Percentiles rank a stretch among this genome's conserved stretches.
These are phyloP conservation scores for Halophytophthora polymorphica DNA, from an alignment of 352 stramenopile species.

Conservation along the genomic window DNA sequence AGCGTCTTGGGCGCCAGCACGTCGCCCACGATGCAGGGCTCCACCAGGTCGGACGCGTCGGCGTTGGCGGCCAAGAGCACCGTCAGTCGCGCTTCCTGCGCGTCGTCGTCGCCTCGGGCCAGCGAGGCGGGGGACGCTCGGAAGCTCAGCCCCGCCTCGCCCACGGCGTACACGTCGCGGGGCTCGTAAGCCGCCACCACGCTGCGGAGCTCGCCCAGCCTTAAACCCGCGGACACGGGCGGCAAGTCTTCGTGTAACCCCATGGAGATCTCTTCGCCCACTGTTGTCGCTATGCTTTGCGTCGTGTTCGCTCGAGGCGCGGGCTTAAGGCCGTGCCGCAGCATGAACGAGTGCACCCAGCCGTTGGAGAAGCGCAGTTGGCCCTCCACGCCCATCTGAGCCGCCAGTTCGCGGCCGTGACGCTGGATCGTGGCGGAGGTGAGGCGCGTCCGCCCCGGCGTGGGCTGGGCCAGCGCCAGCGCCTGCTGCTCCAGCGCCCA, in stretches of 20 bases:
- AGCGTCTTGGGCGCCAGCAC: constrained; percentile 73
- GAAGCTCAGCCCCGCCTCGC: constrained; percentile 82
- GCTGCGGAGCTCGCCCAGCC: constrained; percentile 82
- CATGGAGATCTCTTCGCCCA: constrained; percentile 38
- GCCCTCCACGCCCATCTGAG: constrained; percentile 79
- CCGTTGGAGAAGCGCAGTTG: constrained; percentile 86
- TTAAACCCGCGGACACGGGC: constrained; percentile 74
- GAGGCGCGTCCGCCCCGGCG: constrained; percentile 85
- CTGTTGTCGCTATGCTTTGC: background rate
- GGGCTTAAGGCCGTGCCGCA: constrained; percentile 55
- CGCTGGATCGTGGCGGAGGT: constrained; percentile 86
- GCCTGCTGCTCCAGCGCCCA: constrained; percentile 89
- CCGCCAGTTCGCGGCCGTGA: constrained; percentile 75
- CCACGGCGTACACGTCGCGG: constrained; percentile 83
- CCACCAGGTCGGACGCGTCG: constrained; percentile 74
- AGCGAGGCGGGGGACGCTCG: constrained; percentile 78
- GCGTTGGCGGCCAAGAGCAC: constrained; percentile 73
- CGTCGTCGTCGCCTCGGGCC: constrained; percentile 72
- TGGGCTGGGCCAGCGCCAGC: no score
- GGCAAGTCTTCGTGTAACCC: constrained; percentile 76
- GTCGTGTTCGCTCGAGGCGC: background rate
- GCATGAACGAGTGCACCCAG: constrained; percentile 84
- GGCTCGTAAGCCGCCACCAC: constrained; percentile 77
- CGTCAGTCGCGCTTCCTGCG: constrained; percentile 65
- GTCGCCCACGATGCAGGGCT: constrained; percentile 83